Percentiles rank a stretch among this genome's conserved stretches.
Evolutionary conservation across 2,329 filamentous ascomycete species (phyloP).

Genomic region (Stagonosporopsis rhizophila): DNA sequence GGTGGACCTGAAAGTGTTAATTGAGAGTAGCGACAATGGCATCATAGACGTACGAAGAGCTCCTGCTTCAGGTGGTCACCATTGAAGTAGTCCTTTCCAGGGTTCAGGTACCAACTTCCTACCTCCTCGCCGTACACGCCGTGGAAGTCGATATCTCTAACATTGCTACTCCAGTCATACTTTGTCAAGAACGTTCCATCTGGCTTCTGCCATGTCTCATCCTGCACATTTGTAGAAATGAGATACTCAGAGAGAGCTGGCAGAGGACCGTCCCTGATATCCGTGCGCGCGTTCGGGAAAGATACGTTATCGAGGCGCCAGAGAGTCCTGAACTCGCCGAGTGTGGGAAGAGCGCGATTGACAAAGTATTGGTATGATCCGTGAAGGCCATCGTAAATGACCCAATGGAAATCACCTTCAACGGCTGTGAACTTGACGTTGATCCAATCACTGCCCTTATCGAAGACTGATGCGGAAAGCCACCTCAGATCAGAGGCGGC

Average conservation of each 20-base stretch:
- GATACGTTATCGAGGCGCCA: slow-evolving; percentile 59
- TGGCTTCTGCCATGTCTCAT: slow-evolving; percentile 60
- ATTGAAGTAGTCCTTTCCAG: slow-evolving; percentile 61
- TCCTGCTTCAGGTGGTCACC: slow-evolving; percentile 63
- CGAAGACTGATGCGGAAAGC: slow-evolving; percentile 55
- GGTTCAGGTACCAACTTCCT: slow-evolving; percentile 60
- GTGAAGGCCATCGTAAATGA: slow-evolving; percentile 57
- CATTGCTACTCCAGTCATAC: slow-evolving; percentile 56
- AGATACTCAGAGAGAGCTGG: slow-evolving; percentile 55
- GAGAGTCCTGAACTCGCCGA: slow-evolving; percentile 60
- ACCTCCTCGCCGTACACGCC: slow-evolving; percentile 60
- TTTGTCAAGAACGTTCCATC: slow-evolving; percentile 62
- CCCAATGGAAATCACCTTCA: slow-evolving; percentile 62
- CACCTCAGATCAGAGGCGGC: slow-evolving; percentile 57
- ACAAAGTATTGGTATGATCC: slow-evolving; percentile 66
- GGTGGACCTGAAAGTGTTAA: slow-evolving; percentile 49
- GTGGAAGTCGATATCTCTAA: slow-evolving; percentile 54
- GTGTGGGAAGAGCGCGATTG: slow-evolving; percentile 56
- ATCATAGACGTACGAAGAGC: slow-evolving; percentile 49
- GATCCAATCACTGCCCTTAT: slow-evolving; percentile 53
- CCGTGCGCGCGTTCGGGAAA: slow-evolving; percentile 57
- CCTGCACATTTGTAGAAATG: slow-evolving; percentile 58
- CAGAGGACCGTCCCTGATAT: slow-evolving; percentile 55
- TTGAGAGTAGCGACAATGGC: background rate
- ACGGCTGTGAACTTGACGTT: slow-evolving; percentile 57